Conservation (phyloP, 371 early-diverging fungal genomes). For the Mortierella sp. region DNA sequence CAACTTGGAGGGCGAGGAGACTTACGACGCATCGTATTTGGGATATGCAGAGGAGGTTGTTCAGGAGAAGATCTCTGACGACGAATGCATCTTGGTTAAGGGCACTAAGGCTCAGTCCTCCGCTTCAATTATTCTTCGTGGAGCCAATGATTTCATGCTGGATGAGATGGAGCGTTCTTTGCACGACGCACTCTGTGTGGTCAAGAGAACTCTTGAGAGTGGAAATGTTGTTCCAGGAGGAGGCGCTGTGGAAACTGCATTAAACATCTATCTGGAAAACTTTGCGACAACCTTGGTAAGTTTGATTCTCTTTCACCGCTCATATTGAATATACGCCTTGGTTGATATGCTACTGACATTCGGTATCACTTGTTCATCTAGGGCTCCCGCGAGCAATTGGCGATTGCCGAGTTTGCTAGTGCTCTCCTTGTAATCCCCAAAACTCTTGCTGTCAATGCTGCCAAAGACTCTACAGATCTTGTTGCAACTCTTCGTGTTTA, state of each 20-base stretch:
- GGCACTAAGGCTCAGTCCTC: conserved; percentile 94
- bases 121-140: conserved; percentile 96
- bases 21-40: conserved; percentile 90
- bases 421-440: conserved; percentile 98
- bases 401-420: conserved; percentile 98
- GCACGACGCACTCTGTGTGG: conserved; percentile 98
- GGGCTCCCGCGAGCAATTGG: conserved; percentile 94
- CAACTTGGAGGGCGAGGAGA: conserved; percentile 98
- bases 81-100: conserved; percentile 97
- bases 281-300: conserved; percentile 91
- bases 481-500: conserved; percentile 96
- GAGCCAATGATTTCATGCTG: conserved; percentile 99
- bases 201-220: conserved; percentile 98
- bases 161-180: conserved; percentile 99
- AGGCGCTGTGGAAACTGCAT: conserved; percentile 98
- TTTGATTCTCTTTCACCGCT: neutral
- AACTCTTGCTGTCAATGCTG: conserved; percentile 99
- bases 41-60: conserved; percentile 97
- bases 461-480: conserved; percentile 97
- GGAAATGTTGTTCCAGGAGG: conserved; percentile 99
- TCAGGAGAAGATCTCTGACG: conserved; percentile 97
- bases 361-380: conserved; percentile 13
- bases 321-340: neutral
- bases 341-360: conserved; percentile 4
- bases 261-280: conserved; percentile 98